Percentiles rank a stretch among this genome's conserved stretches.
These are phyloP conservation scores for Leucosporidium creatinivorum DNA, from an alignment of 768 basidiomycete species.

Conservation along the genomic window DNA sequence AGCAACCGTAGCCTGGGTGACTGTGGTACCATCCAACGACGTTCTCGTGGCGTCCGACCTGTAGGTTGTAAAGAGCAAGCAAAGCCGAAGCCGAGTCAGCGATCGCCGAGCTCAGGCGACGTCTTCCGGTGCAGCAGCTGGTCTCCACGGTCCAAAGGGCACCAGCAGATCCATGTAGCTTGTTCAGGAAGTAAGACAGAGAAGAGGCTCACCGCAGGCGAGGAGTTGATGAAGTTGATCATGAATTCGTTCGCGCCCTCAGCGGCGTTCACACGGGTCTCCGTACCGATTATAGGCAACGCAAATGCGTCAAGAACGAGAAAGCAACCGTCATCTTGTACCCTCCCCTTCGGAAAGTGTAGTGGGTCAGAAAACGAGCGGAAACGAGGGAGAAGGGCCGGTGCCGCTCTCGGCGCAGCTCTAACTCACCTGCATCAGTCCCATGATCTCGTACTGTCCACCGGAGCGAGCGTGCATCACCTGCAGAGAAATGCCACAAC, in stretches of 20 bases:
- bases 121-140: no score
- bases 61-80: background rate
- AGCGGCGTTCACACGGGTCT: constrained; percentile 93
- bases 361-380: background rate
- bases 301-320: constrained; percentile 93
- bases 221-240: constrained; percentile 81
- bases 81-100: background rate
- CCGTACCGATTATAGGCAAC: constrained; percentile 93
- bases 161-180: no score
- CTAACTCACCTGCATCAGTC: constrained; percentile 67
- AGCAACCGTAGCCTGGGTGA: constrained; percentile 98
- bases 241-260: constrained; percentile 97
- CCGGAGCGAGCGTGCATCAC: constrained; percentile 83
- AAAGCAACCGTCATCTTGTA: constrained; percentile 42
- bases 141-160: no score
- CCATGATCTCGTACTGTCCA: constrained; percentile 98
- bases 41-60: constrained; percentile 49
- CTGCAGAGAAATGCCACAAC: constrained; percentile 50
- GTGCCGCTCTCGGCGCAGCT: constrained; percentile 51
- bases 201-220: constrained; percentile 55
- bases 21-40: constrained; percentile 98
- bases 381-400: no score
- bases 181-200: background rate
- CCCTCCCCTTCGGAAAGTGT: no score
- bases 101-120: no score